These are phyloP conservation scores for Hanseniaspora valbyensis DNA, from an alignment of 805 yeast genomes.

Conservation along the genomic window DNA sequence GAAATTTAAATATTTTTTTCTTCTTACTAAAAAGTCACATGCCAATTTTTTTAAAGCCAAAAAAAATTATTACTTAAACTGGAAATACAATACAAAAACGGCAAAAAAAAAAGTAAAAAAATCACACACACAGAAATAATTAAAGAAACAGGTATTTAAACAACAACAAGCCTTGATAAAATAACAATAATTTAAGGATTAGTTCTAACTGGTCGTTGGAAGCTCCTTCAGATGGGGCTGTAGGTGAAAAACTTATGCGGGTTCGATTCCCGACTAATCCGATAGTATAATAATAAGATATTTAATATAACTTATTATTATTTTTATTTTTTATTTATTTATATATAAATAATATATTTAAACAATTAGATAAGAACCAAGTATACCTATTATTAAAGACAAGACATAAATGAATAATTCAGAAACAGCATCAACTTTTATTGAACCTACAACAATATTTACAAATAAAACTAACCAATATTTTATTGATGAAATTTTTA, in stretches of 20 bases:
- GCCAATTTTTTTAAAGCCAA: too few species aligned
- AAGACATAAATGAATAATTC: too few species aligned
- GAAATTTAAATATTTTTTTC: too few species aligned
- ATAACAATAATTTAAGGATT: conserved; percentile 7
- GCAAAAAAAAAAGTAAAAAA: not conserved
- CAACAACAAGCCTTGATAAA: not conserved
- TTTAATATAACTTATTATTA: too few species aligned
- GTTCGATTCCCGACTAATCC: conserved; percentile 17
- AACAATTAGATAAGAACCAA: too few species aligned
- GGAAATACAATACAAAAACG: not conserved
- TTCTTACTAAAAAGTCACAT: not conserved
- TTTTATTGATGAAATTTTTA: too few species aligned
- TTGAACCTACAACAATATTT: too few species aligned
- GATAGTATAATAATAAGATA: too few species aligned
- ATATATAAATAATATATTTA: not conserved
- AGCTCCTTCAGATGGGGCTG: conserved; percentile 16
- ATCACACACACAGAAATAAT: not conserved
- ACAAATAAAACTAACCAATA: too few species aligned
- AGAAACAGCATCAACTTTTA: too few species aligned
- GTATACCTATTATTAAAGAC: too few species aligned
- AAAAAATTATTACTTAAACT: not conserved
- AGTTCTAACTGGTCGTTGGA: conserved; percentile 16
- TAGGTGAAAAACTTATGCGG: conserved; percentile 15
- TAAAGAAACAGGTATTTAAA: not conserved
- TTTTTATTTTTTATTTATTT: not conserved